Evolutionary conservation across 257 asterid genomes (phyloP).

Genomic region (Craterostigma plantagineum): DNA sequence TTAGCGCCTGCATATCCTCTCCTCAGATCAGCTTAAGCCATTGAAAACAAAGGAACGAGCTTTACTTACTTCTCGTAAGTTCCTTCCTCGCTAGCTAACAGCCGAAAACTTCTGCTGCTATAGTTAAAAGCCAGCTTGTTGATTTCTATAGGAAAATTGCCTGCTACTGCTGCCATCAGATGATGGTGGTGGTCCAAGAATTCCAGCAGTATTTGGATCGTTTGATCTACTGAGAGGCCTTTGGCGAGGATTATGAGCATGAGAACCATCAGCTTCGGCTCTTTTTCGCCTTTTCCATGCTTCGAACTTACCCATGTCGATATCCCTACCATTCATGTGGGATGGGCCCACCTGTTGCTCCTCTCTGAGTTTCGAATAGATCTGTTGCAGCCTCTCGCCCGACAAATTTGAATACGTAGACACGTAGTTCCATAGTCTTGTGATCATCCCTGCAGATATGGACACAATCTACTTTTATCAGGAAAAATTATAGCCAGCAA

Average conservation of each 20-base stretch:
- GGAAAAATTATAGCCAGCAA: no score
- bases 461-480: not conserved
- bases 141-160: conserved; percentile 6
- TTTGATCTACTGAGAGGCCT: conserved; percentile 29
- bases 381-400: conserved; percentile 85
- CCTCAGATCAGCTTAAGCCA: no score
- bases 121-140: no score
- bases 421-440: conserved; percentile 86
- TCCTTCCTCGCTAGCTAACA: no score
- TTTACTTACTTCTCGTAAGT: no score
- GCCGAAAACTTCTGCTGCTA: no score
- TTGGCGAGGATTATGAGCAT: conserved; percentile 38
- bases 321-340: conserved; percentile 68
- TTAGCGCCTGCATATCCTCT: no score
- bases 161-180: conserved; percentile 53
- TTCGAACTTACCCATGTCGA: conserved; percentile 73
- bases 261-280: conserved; percentile 62
- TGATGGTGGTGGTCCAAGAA: conserved; percentile 89
- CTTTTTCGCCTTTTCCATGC: conserved; percentile 95
- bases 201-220: conserved; percentile 60
- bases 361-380: conserved; percentile 67
- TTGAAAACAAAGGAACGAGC: no score
- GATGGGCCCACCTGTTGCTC: conserved; percentile 83
- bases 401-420: conserved; percentile 77
- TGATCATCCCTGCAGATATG: conserved; percentile 56